Base-by-base conservation (phyloP, 768 basidiomycete genomes). In the Lepiota brunneoincarnata region DNA sequence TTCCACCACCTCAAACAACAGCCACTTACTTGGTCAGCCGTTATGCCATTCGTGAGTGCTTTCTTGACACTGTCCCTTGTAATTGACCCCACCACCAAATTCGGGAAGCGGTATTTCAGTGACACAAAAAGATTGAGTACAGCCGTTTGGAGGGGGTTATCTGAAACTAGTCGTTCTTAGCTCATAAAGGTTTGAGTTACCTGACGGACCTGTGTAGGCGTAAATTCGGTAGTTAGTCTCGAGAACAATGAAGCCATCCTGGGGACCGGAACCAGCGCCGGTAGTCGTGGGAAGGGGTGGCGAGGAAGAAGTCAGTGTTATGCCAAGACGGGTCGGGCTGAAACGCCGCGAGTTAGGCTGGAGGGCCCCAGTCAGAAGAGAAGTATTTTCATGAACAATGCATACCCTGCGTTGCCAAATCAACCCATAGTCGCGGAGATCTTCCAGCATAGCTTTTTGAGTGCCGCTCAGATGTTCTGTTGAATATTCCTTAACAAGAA, bases 221-320 rank as follows among this genome's bases (percentile, higher is more conserved):
- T 98, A 99, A 58, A 99, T 74, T 60, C 94, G 89, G 74, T 98
- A 98, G 74, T 99, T 98, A 17, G 97, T 98, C 75, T 99, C 97
- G 39, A 99, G 79, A 60, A 98, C 86, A 61, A 98, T 88, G 75
- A 97, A 98, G 12, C 95, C 93, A 68, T 96, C 84, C 64, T 77
- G 71, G 60, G 85, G 77, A 28, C 80, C 79, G 41, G 80, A 81
- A 44, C 77, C 75, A 26, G 78, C 78, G 10, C 83, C 75, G 49
- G 76, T 74, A 39, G 81, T 80, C 49, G 82, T 84, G 56, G 87
- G 87, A 64, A 91, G 75, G 5, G 87, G 85, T 24, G 91, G 88
- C 20, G 89, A 86, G 47, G 91, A 92, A 14, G 94, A 96, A 44
- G 96, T 97, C 59, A 98, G 74, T 2, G 94, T 95, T 1, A 96